Evolutionary conservation across 2,329 filamentous ascomycete genomes (phyloP).

Genomic region (Tolypocladium cylindrosporum): DNA sequence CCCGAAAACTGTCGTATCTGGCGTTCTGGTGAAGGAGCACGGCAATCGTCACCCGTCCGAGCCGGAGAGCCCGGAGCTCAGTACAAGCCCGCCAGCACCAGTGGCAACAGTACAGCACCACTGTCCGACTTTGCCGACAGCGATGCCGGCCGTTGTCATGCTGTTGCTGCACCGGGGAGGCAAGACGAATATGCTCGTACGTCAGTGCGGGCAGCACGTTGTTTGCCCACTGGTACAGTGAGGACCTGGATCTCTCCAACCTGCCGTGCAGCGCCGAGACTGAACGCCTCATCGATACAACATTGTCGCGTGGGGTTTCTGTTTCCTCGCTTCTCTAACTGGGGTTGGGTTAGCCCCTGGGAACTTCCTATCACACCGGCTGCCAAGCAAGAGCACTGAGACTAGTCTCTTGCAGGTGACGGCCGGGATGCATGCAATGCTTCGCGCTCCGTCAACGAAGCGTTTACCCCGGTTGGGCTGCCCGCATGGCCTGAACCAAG

Average conservation of each 20-base stretch:
- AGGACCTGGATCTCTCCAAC: not conserved
- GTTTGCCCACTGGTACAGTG: not conserved
- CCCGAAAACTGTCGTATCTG: not conserved
- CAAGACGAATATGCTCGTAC: not conserved
- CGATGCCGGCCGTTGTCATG: not conserved
- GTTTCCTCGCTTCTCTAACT: not conserved
- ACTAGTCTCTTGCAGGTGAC: not conserved
- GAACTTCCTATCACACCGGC: not conserved
- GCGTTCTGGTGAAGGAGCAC: not conserved
- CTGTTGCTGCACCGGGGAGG: not conserved
- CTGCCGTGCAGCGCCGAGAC: not conserved
- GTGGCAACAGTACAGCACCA: not conserved
- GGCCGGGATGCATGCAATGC: not conserved
- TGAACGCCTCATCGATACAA: not conserved
- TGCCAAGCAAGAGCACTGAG: not conserved
- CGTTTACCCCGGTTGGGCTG: not conserved
- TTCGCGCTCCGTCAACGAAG: not conserved
- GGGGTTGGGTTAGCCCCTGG: not conserved
- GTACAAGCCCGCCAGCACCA: not conserved
- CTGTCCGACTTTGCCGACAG: not conserved
- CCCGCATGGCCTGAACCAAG: not conserved
- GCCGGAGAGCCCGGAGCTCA: not conserved
- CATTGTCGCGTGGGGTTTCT: not conserved
- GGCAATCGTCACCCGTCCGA: not conserved
- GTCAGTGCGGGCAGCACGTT: not conserved